phyloP scores from a whole-genome alignment of 257 asterid species.

The Solanum tarapatanum region DNA sequence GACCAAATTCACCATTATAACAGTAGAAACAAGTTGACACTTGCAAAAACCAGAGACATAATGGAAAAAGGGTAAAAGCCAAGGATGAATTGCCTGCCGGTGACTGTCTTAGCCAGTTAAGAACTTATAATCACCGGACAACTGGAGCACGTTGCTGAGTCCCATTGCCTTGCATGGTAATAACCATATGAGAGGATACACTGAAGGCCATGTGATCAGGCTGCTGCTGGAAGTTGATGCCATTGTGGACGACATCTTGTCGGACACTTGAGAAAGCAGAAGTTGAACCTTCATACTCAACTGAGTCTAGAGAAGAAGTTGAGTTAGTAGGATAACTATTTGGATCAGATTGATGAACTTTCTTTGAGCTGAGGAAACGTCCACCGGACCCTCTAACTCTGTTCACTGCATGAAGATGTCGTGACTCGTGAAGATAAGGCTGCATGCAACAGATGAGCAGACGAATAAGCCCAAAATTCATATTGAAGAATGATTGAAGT shows the following conservation, averaged over 20 bases:
- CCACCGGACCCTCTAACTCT: slow-evolving; percentile 92
- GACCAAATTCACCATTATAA: neutral
- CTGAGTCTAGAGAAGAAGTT: neutral
- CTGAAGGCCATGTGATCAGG: slow-evolving; percentile 19
- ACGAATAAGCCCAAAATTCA: neutral
- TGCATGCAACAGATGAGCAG: slow-evolving; percentile 12
- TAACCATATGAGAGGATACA: slow-evolving; percentile 20
- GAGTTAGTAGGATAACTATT: slow-evolving; percentile 17
- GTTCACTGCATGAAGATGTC: slow-evolving; percentile 85
- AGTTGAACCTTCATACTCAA: slow-evolving; percentile 14
- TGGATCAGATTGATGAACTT: slow-evolving; percentile 27
- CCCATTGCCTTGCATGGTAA: slow-evolving; percentile 31
- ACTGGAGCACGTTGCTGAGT: slow-evolving; percentile 41
- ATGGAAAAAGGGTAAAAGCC: slow-evolving; percentile 47
- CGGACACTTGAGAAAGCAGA: slow-evolving; percentile 5
- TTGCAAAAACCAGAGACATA: slow-evolving; percentile 5
- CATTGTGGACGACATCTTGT: slow-evolving; percentile 1
- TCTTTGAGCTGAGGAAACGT: slow-evolving; percentile 79
- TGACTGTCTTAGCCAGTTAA: neutral
- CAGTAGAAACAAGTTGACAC: neutral
- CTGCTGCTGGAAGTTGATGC: slow-evolving; percentile 16
- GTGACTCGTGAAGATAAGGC: slow-evolving; percentile 98
- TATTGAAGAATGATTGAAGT: neutral
- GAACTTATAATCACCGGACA: slow-evolving; percentile 42
- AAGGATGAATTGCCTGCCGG: slow-evolving; percentile 95